Evolutionary conservation across 208 protist species (phyloP), one percentile per base, ranked within the genome.

Genomic region (Histomonas meleagridis): DNA sequence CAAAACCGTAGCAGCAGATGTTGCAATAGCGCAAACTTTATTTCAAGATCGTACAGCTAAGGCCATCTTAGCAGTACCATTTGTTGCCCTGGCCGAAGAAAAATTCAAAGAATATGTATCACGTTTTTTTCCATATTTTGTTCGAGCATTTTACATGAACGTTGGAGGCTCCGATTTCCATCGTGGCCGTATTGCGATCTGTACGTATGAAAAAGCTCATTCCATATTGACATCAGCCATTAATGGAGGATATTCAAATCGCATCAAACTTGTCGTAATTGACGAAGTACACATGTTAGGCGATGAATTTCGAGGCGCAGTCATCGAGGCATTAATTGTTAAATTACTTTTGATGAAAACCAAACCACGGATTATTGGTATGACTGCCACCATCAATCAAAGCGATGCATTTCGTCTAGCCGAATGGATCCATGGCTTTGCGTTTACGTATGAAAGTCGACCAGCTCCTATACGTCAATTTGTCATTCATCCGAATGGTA

Each of bases 191-290:
- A 86, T 86, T 38, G 76, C 76, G 9, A 46, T 86, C 38, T 86
- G 76, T 38, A 86, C 76, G n/a, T 86, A 35, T 49, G 76, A 86
- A 46, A 86, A 86, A 86, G 76, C 76, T 38, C 76, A 86, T 55
- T 86, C 46, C 9, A n/a, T 86, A 32, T 4, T 86, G 18, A 86
- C 23, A 38, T 51, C 76, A 38, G 76, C 76, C 0, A 32, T 86
- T 43, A 86, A 40, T 5, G 18, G 76, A 14, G 43, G 43, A 55
- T 86, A 86, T 55, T 43, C 43, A n/a, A 55, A 86, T 35, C 23
- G 55, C n/a, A 86, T 86, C 3, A 51, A 86, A 55, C 46, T 86
- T 12, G 46, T 86, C 23, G 38, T 86, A 26, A 86, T 86, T 38
- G 76, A 86, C 55, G 76, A 86, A 55, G 46, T 86, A 38, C 76